Conservation (phyloP, 2,329 filamentous ascomycete genomes). For the Alternaria arbusti region DNA sequence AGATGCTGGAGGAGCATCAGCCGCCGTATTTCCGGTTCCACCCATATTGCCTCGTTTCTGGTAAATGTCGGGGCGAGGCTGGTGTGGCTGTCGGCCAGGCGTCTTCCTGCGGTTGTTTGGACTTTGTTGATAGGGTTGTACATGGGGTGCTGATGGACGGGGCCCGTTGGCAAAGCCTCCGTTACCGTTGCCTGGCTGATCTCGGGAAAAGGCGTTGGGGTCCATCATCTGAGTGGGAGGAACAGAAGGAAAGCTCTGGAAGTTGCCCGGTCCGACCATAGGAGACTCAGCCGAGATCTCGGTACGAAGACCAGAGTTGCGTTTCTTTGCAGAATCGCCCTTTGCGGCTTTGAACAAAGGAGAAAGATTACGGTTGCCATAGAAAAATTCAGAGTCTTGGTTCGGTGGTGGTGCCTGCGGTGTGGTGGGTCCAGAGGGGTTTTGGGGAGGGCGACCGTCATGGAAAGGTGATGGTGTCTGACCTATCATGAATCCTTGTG, state of each 20-base stretch:
- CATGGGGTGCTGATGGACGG: slow-evolving; percentile 35
- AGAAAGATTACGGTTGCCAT: slow-evolving; percentile 57
- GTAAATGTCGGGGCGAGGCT: slow-evolving; percentile 33
- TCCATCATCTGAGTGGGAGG: slow-evolving; percentile 23
- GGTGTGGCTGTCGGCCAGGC: slow-evolving; percentile 29
- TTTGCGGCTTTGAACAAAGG: slow-evolving; percentile 57
- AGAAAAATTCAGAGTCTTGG: slow-evolving; percentile 41
- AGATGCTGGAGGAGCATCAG: slow-evolving; percentile 18
- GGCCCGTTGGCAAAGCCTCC: slow-evolving; percentile 22
- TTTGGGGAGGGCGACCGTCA: slow-evolving; percentile 38
- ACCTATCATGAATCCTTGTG: slow-evolving; percentile 31
- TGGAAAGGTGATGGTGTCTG: slow-evolving; percentile 52
- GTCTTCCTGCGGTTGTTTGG: slow-evolving; percentile 33
- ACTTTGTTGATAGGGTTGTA: slow-evolving; percentile 30
- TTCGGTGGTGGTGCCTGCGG: slow-evolving; percentile 37
- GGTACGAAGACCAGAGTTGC: slow-evolving; percentile 53
- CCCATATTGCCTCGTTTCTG: slow-evolving; percentile 21
- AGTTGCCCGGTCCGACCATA: slow-evolving; percentile 26
- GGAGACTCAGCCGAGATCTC: slow-evolving; percentile 49
- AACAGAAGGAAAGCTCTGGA: slow-evolving; percentile 34
- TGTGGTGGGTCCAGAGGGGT: slow-evolving; percentile 43
- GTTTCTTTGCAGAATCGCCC: slow-evolving; percentile 49
- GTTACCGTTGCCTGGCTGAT: slow-evolving; percentile 20
- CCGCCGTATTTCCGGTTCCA: slow-evolving; percentile 17
- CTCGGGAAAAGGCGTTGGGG: slow-evolving; percentile 24